Conservation (phyloP, 208 protist species). For the Trypanosoma conorhini region DNA sequence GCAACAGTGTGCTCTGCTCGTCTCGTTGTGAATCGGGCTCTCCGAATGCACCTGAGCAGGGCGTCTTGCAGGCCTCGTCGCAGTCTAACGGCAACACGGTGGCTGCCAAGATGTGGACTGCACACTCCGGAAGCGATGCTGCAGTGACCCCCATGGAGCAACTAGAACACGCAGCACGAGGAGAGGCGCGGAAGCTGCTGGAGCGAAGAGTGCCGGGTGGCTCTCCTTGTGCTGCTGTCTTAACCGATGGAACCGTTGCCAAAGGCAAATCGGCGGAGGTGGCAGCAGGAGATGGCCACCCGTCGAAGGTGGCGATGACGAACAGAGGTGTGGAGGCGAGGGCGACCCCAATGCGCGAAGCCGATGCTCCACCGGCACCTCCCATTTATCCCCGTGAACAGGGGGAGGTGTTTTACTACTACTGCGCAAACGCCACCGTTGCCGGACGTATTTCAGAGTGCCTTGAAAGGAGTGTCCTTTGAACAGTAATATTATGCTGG, state of each 20-base stretch:
- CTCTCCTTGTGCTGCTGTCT: background rate
- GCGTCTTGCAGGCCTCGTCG: background rate
- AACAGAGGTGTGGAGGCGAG: background rate
- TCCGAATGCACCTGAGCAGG: background rate
- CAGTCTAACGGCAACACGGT: background rate
- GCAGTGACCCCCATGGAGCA: background rate
- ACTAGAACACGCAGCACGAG: background rate
- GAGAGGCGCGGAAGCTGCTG: background rate
- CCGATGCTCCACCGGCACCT: constrained; percentile 8
- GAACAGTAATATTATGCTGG: background rate
- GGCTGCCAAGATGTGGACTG: background rate
- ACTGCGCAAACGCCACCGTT: constrained; percentile 68
- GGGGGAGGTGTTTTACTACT: constrained; percentile 59
- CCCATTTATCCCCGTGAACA: constrained; percentile 26
- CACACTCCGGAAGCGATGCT: background rate
- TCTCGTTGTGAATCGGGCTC: background rate
- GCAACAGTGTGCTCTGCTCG: background rate
- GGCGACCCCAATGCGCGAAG: background rate
- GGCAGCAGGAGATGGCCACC: background rate
- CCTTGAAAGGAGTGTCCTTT: background rate
- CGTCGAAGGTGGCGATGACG: background rate
- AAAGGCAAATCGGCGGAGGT: background rate
- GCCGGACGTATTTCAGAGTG: constrained; percentile 14
- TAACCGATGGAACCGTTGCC: background rate
- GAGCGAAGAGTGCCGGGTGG: background rate